Base-by-base conservation (phyloP, 2,329 filamentous ascomycete species). In the Fusarium tricinctum region DNA sequence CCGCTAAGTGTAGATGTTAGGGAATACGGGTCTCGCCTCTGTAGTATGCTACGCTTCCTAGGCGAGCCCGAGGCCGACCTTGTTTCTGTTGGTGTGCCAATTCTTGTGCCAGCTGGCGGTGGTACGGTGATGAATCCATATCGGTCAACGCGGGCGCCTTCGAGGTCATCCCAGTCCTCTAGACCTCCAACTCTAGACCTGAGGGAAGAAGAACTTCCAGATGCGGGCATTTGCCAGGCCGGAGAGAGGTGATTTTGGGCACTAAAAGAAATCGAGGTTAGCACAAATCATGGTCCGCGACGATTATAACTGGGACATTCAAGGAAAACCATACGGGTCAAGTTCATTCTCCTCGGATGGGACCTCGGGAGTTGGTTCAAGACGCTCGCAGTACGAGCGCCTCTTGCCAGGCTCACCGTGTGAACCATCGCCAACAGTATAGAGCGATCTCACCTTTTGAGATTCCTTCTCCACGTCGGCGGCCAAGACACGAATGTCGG, bases 381-480 rank as follows among this genome's bases (percentile, higher is more conserved):
- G 78, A 63, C 80, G 82, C 74, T 83, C 84, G 77, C 79, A 81
- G 71, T 82, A 83, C 75, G 80, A 82, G 75, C 76, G 80, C 70
- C 81, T 78, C 63, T 78, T 81, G 66, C 84, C 84, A 75, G 86
- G 83, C 77, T 86, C 84, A 82, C 83, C 85, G 68, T 79, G 80
- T 78, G 84, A 78, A 78, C 77, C 78, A 76, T 86, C 85, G 80
- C 82, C 83, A 75, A 82, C 82, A 81, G 85, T 83, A 83, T 89
- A 89, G 80, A 89, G 86, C 79, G 86, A 88, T 83, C 86, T 88
- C 84, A 89, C 86, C 84, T 88, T 88, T 85, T 86, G 85, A 81
- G 86, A 89, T 81, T 89, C 86, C 80, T 84, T 85, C 81, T 88
- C 86, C 74, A 84, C 78, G 72, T 88, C 85, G 76, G 81, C 80